Percentiles rank a stretch among this genome's conserved stretches.
Evolutionary conservation across 169 alveolate genomes (phyloP).

Genomic region (Babesia bovis): DNA sequence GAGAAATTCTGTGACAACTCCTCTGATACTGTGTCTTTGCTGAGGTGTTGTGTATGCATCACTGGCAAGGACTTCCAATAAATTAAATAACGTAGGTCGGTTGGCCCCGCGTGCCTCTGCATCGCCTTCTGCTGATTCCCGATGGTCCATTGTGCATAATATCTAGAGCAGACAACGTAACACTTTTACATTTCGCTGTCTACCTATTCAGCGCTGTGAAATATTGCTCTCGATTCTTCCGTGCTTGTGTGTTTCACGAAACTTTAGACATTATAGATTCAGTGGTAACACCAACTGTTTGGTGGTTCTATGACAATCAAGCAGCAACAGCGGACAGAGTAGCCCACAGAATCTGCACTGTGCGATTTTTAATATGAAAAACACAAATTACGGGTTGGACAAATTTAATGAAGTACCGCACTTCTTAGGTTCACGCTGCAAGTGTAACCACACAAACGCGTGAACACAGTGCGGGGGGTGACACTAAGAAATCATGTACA

Average conservation of each 20-base stretch:
- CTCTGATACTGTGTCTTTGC: conserved; percentile 88
- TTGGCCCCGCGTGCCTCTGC: conserved; percentile 11
- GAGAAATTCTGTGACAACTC: conserved; percentile 83
- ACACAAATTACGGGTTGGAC: background rate
- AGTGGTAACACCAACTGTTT: background rate
- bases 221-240: background rate
- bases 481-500: background rate
- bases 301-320: background rate
- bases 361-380: background rate
- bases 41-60: conserved; percentile 86
- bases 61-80: conserved; percentile 83
- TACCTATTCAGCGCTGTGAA: background rate
- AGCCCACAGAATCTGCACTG: conserved; percentile 10
- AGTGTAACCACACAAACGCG: conserved; percentile 35
- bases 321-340: background rate
- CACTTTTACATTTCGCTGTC: background rate
- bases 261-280: conserved; percentile 24
- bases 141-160: conserved; percentile 34
- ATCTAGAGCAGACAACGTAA: background rate
- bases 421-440: background rate
- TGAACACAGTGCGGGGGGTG: conserved; percentile 17
- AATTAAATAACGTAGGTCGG: conserved; percentile 85
- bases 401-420: background rate
- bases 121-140: conserved; percentile 24
- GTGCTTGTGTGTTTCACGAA: background rate